A percentile compares a stretch with the other conserved stretches of the same genome.
Evolutionary conservation across 2,329 filamentous ascomycete species (phyloP).

Genomic region (Cryphonectria nitschkei): DNA sequence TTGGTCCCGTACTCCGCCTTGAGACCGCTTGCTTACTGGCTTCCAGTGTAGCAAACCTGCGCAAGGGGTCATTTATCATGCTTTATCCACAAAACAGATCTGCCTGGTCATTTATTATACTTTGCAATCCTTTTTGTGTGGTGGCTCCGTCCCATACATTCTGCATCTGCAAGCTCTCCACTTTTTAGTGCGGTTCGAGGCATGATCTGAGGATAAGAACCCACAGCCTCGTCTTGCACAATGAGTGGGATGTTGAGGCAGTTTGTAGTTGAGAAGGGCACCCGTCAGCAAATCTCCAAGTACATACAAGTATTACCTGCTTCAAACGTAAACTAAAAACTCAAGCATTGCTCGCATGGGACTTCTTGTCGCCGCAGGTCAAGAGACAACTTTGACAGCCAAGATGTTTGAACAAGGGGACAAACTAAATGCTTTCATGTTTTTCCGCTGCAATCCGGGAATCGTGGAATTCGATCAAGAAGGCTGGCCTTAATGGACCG

Average conservation of each 20-base stretch:
- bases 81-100: too few species aligned
- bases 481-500: background rate
- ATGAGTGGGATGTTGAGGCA: too few species aligned
- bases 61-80: too few species aligned
- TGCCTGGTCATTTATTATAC: too few species aligned
- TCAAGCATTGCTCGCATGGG: background rate
- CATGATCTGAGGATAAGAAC: background rate
- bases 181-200: too few species aligned
- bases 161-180: too few species aligned
- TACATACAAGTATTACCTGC: background rate
- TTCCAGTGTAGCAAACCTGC: too few species aligned
- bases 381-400: background rate
- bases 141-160: too few species aligned
- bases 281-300: background rate
- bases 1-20: too few species aligned
- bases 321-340: background rate
- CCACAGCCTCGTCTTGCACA: background rate
- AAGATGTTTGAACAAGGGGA: background rate
- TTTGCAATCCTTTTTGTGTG: too few species aligned
- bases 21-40: too few species aligned
- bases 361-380: background rate
- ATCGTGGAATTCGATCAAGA: background rate
- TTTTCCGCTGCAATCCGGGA: background rate
- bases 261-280: background rate
- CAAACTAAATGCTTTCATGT: background rate